Conservation (phyloP, 2,329 filamentous ascomycete species). For the Purpureocillium lavendulum region DNA sequence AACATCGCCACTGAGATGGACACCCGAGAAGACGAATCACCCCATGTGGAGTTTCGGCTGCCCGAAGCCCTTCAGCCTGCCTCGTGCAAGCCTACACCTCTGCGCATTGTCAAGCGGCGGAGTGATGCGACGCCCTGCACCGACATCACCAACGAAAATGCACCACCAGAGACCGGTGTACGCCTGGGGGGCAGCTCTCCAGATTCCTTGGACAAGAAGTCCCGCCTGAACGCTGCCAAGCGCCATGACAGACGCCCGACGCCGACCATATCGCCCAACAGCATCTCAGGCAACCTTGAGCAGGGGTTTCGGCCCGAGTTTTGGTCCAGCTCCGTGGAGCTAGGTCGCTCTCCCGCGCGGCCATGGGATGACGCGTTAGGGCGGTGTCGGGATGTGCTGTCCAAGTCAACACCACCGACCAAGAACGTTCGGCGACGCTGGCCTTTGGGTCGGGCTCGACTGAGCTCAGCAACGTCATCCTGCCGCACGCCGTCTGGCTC, state of each 20-base stretch:
- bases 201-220: slow-evolving; percentile 1
- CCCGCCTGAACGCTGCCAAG: slow-evolving; percentile 7
- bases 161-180: background rate
- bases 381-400: slow-evolving; percentile 8
- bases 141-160: background rate
- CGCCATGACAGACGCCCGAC: background rate
- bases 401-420: background rate
- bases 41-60: slow-evolving; percentile 22
- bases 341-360: slow-evolving; percentile 2
- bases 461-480: background rate
- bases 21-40: slow-evolving; percentile 16
- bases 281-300: background rate
- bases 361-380: slow-evolving; percentile 9
- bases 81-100: slow-evolving; percentile 30
- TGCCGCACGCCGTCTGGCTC: background rate
- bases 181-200: background rate
- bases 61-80: slow-evolving; percentile 9
- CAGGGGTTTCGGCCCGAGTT: background rate
- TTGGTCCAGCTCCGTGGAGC: slow-evolving; percentile 6
- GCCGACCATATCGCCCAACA: background rate
- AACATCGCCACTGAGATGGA: slow-evolving; percentile 20
- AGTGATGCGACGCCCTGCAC: background rate
- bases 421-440: background rate
- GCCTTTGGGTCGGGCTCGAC: background rate
- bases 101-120: slow-evolving; percentile 39